phyloP scores from a whole-genome alignment of 2,329 filamentous ascomycete genomes.

The Fusarium longipes region DNA sequence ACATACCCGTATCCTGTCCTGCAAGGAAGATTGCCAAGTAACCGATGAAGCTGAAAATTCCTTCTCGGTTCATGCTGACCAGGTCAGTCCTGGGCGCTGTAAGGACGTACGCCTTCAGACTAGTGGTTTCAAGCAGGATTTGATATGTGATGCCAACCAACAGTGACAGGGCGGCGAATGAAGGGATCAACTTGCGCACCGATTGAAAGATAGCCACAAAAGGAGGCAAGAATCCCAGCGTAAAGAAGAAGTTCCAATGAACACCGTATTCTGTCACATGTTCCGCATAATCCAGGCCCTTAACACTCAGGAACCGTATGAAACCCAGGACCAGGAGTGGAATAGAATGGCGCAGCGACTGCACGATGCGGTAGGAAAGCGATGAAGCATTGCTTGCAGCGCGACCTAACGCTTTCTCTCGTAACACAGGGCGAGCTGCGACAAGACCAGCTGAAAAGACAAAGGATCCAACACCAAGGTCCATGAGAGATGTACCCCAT shows the following conservation, averaged over 20 bases:
- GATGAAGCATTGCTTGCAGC: conserved; percentile 61
- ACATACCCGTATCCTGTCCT: conserved; percentile 85
- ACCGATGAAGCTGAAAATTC: conserved; percentile 92
- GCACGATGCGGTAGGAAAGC: conserved; percentile 68
- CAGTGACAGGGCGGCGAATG: conserved; percentile 80
- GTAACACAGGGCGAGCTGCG: conserved; percentile 83
- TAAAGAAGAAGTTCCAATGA: conserved; percentile 99
- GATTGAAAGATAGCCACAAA: conserved; percentile 88
- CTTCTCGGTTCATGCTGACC: conserved; percentile 91
- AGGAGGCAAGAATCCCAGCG: conserved; percentile 85
- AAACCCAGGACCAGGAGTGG: conserved; percentile 85
- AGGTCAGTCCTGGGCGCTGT: conserved; percentile 82
- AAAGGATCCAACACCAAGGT: conserved; percentile 95
- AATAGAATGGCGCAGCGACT: conserved; percentile 81
- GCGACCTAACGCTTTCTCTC: conserved; percentile 67
- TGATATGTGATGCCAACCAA: conserved; percentile 78
- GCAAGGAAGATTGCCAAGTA: conserved; percentile 96
- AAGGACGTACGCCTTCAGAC: conserved; percentile 85
- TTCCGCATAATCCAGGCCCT: conserved; percentile 94
- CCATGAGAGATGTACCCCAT: conserved; percentile 99
- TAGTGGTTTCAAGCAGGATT: conserved; percentile 77
- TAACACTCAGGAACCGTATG: conserved; percentile 86
- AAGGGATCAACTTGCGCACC: conserved; percentile 75
- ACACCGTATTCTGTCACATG: conserved; percentile 98
- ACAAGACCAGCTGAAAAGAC: conserved; percentile 94